These are phyloP conservation scores for Yarrowia sp. DNA, from an alignment of 805 yeast genomes.

Conservation along the genomic window DNA sequence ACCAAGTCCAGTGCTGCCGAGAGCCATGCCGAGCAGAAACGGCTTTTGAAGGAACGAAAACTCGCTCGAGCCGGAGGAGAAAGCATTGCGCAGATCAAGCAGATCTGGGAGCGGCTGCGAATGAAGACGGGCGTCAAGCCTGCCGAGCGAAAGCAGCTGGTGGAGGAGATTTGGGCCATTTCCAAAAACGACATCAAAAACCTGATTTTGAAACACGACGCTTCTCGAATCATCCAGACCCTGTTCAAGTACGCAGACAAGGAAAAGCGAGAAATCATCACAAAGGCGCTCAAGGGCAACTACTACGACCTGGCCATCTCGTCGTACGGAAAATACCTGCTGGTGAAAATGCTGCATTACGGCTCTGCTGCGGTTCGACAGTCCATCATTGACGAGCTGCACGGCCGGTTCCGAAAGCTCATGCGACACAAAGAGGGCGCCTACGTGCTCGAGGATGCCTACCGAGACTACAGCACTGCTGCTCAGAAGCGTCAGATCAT, in stretches of 20 bases:
- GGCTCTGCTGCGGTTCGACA: slow-evolving; percentile 82
- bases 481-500: slow-evolving; percentile 88
- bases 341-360: slow-evolving; percentile 85
- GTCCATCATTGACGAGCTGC: slow-evolving; percentile 73
- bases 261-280: slow-evolving; percentile 70
- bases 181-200: slow-evolving; percentile 75
- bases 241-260: slow-evolving; percentile 80
- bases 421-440: slow-evolving; percentile 99
- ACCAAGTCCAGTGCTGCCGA: slow-evolving; percentile 50
- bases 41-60: slow-evolving; percentile 75
- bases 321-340: slow-evolving; percentile 86
- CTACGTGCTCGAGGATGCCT: slow-evolving; percentile 91
- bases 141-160: slow-evolving; percentile 67
- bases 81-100: slow-evolving; percentile 79
- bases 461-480: slow-evolving; percentile 74
- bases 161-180: slow-evolving; percentile 81
- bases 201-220: slow-evolving; percentile 90
- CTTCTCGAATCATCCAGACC: slow-evolving; percentile 93
- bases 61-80: slow-evolving; percentile 81
- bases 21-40: slow-evolving; percentile 79
- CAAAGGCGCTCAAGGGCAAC: slow-evolving; percentile 64
- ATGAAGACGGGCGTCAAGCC: slow-evolving; percentile 79
- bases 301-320: slow-evolving; percentile 83
- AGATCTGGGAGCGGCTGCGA: slow-evolving; percentile 86
- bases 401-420: slow-evolving; percentile 83